phyloP scores from a whole-genome alignment of 2,329 filamentous ascomycete genomes.

The Lojkania enalia region DNA sequence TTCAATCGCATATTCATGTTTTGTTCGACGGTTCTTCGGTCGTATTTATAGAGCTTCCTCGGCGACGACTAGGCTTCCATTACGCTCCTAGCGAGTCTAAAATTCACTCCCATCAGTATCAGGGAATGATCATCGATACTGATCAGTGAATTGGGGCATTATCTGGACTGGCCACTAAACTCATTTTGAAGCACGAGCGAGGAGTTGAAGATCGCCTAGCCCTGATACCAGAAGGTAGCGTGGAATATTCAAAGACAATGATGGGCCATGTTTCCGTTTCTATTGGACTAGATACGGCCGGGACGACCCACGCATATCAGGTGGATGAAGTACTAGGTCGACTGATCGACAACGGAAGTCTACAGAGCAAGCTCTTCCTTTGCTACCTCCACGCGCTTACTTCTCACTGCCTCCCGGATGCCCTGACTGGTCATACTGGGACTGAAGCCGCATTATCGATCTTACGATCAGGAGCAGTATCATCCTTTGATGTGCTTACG shows the following conservation, averaged over 20 bases:
- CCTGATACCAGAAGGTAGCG: slow-evolving; percentile 31
- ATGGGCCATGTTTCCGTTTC: slow-evolving; percentile 16
- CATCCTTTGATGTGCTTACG: slow-evolving; percentile 51
- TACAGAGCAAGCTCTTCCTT: slow-evolving; percentile 58
- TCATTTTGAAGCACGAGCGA: slow-evolving; percentile 28
- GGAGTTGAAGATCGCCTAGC: no score
- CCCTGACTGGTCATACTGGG: slow-evolving; percentile 54
- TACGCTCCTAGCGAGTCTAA: slow-evolving; percentile 4
- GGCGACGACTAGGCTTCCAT: slow-evolving; percentile 20
- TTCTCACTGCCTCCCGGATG: slow-evolving; percentile 56
- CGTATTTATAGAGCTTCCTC: slow-evolving; percentile 26
- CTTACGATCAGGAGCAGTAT: slow-evolving; percentile 53
- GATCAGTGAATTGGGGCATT: slow-evolving; percentile 31
- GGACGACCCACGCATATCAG: slow-evolving; percentile 49
- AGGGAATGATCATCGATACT: slow-evolving; percentile 28
- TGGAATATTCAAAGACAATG: slow-evolving; percentile 9
- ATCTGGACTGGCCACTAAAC: slow-evolving; percentile 26
- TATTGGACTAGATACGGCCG: slow-evolving; percentile 16
- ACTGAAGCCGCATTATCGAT: slow-evolving; percentile 59
- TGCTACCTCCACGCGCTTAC: slow-evolving; percentile 60
- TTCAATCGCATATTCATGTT: slow-evolving; percentile 20
- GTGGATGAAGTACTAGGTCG: slow-evolving; percentile 57
- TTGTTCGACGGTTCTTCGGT: no score
- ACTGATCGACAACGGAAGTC: slow-evolving; percentile 54
- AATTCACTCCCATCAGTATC: slow-evolving; percentile 32